phyloP scores from a whole-genome alignment of 768 basidiomycete species.

The Lepiota subincarnata region DNA sequence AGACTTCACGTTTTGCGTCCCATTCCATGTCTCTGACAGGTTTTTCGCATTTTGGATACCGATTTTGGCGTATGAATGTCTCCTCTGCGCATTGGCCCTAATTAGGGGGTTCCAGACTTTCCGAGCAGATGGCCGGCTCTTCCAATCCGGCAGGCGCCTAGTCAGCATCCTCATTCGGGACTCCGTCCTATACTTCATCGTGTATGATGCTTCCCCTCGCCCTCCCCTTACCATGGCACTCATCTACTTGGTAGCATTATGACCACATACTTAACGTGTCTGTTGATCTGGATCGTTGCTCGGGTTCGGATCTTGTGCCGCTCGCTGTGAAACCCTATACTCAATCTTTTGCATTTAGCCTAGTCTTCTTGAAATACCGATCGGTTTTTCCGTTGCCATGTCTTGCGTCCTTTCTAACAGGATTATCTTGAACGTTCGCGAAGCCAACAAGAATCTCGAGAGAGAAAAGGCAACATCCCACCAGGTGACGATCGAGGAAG shows the following conservation, averaged over 20 bases:
- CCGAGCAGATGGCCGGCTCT: constrained; percentile 28
- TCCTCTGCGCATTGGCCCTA: constrained; percentile 50
- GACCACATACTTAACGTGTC: constrained; percentile 49
- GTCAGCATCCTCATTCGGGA: constrained; percentile 51
- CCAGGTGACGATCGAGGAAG: constrained; percentile 10
- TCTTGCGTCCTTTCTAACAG: constrained; percentile 57
- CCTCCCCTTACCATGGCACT: neutral
- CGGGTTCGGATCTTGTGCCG: constrained; percentile 23
- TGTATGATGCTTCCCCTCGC: constrained; percentile 32
- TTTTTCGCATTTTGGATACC: constrained; percentile 63
- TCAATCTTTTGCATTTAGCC: constrained; percentile 20
- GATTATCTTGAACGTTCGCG: constrained; percentile 51
- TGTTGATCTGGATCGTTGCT: constrained; percentile 37
- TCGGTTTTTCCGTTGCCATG: constrained; percentile 55
- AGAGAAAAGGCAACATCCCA: neutral
- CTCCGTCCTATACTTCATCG: constrained; percentile 52
- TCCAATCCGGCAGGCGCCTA: constrained; percentile 40
- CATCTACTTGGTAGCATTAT: constrained; percentile 39
- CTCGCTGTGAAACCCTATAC: neutral
- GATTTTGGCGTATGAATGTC: constrained; percentile 47
- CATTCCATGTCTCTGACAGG: constrained; percentile 30
- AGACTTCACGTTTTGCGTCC: constrained; percentile 38
- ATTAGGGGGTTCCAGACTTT: constrained; percentile 45
- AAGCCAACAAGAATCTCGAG: constrained; percentile 28
- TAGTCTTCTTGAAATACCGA: constrained; percentile 45